Percentiles rank a stretch among this genome's conserved stretches.
phyloP scores from a whole-genome alignment of 371 early-diverging fungal species.

The Parasitella parasitica region DNA sequence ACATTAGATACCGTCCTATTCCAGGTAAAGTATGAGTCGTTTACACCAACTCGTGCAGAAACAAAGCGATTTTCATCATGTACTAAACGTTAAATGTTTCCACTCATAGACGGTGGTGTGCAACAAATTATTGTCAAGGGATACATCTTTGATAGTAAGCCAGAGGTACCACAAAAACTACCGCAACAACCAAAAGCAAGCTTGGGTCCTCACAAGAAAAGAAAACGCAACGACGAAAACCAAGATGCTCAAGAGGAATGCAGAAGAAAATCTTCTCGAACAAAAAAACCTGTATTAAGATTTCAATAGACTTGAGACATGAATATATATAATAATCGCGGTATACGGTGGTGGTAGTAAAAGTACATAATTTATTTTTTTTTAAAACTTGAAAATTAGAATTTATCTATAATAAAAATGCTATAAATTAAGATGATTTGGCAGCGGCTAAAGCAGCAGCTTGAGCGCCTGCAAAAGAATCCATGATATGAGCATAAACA shows the following conservation, averaged over 20 bases:
- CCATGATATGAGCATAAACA: conserved; percentile 27
- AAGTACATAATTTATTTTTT: background rate
- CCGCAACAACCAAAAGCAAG: background rate
- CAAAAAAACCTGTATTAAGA: background rate
- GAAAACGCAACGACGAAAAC: background rate
- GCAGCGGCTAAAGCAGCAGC: conserved; percentile 5
- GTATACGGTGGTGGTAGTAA: background rate
- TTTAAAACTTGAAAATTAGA: background rate
- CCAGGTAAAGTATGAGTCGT: background rate
- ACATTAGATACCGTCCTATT: background rate
- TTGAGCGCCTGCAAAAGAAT: conserved; percentile 24
- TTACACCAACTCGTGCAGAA: background rate
- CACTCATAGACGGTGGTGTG: conserved; percentile 2
- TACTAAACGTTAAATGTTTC: background rate
- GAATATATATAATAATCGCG: too few relatives aligned
- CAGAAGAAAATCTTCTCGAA: conserved; percentile 24
- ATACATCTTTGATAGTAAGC: background rate
- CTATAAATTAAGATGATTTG: background rate
- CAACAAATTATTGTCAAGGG: conserved; percentile 1
- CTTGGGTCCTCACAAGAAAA: background rate
- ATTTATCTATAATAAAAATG: background rate
- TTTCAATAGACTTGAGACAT: background rate
- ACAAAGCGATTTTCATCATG: background rate
- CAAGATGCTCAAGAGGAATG: background rate
- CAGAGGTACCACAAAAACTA: background rate